Evolutionary conservation across 352 stramenopile genomes (phyloP).

Genomic region (Globisporangium takayamanum): DNA sequence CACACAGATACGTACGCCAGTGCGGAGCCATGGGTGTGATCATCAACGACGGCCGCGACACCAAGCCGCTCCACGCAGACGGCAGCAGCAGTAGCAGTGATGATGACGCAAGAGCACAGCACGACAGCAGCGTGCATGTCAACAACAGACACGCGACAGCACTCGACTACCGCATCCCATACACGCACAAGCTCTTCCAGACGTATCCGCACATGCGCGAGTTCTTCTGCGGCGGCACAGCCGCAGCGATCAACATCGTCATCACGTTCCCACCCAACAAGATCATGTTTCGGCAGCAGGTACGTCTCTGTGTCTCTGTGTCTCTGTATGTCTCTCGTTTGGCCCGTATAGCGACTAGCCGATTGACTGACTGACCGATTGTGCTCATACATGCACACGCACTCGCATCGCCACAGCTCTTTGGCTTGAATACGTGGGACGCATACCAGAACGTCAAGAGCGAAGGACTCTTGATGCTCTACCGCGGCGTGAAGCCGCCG

Average conservation of each 20-base stretch:
- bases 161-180: conserved; percentile 3
- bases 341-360: background rate
- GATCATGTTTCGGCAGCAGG: conserved; percentile 89
- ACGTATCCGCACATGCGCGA: conserved; percentile 67
- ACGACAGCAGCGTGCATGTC: background rate
- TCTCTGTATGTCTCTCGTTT: background rate
- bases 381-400: background rate
- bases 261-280: conserved; percentile 87
- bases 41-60: conserved; percentile 11
- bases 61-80: background rate
- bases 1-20: background rate
- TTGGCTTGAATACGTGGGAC: conserved; percentile 60
- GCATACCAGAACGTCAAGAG: conserved; percentile 63
- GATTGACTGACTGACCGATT: background rate
- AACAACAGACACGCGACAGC: background rate
- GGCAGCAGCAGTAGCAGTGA: background rate
- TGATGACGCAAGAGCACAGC: background rate
- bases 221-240: conserved; percentile 74
- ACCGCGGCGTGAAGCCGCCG: conserved; percentile 79
- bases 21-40: conserved; percentile 6
- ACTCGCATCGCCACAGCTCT: conserved; percentile 31
- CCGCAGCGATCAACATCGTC: conserved; percentile 84
- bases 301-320: conserved; percentile 16
- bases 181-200: conserved; percentile 30
- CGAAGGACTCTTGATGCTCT: conserved; percentile 62